These are phyloP conservation scores for Leishmania arabica DNA, from an alignment of 208 protist species.

Conservation along the genomic window DNA sequence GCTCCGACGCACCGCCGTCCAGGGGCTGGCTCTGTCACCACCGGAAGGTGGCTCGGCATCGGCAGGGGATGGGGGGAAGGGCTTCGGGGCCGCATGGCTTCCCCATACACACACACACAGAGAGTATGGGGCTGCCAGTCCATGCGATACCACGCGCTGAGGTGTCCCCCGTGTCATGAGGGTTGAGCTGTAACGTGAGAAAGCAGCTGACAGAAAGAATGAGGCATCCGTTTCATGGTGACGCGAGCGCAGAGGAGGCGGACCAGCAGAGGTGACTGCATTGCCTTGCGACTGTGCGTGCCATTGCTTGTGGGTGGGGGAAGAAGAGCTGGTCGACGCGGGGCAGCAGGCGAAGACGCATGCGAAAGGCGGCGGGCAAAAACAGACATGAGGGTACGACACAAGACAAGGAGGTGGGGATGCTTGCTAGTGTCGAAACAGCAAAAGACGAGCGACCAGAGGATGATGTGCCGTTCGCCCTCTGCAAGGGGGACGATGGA, in stretches of 20 bases:
- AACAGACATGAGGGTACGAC: not conserved
- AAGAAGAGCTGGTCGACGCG: not conserved
- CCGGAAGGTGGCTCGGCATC: not conserved
- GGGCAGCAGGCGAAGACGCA: not conserved
- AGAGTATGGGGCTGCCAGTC: not conserved
- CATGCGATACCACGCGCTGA: not conserved
- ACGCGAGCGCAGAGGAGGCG: not conserved
- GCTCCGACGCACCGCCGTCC: not conserved
- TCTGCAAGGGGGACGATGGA: not conserved
- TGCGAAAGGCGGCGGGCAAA: not conserved
- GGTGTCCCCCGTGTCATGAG: not conserved
- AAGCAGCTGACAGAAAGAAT: not conserved
- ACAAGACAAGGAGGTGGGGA: not conserved
- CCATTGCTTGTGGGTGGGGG: not conserved
- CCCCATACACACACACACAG: not conserved
- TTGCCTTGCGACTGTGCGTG: not conserved
- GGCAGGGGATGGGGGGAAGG: too few species aligned
- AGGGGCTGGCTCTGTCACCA: not conserved
- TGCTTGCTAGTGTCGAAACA: not conserved
- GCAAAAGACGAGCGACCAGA: not conserved
- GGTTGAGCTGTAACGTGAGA: not conserved
- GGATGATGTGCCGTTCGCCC: not conserved
- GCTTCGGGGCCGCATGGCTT: not conserved
- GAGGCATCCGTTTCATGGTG: not conserved
- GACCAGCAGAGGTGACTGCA: not conserved